These are phyloP conservation scores for Pythium biforme DNA, from an alignment of 352 stramenopile species.

Conservation along the genomic window DNA sequence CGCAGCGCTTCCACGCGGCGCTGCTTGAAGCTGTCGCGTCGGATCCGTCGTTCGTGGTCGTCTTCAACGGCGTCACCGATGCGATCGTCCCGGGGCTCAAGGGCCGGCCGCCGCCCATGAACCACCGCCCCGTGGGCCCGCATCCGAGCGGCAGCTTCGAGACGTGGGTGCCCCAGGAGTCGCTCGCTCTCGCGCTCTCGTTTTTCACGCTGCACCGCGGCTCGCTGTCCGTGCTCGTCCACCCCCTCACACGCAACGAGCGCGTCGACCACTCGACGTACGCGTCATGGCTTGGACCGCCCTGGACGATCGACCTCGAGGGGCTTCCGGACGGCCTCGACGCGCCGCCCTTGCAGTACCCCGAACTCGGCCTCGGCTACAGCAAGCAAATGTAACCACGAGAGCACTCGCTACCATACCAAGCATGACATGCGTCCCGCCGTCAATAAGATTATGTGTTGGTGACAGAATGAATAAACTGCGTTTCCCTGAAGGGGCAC, in stretches of 20 bases:
- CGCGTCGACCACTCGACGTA: conserved; percentile 50
- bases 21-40: conserved; percentile 45
- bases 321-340: conserved; percentile 33
- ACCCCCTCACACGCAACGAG: conserved; percentile 64
- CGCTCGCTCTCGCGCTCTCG: conserved; percentile 50
- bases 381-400: conserved; percentile 22
- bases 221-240: conserved; percentile 56
- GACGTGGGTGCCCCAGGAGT: conserved; percentile 64
- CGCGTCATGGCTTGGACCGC: conserved; percentile 52
- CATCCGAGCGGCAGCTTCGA: conserved; percentile 70
- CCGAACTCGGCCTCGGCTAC: conserved; percentile 58
- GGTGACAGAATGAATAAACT: neutral
- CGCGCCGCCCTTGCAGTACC: conserved; percentile 47
- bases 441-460: too few species aligned
- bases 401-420: too few species aligned
- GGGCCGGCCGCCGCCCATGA: conserved; percentile 40
- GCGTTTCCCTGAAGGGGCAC: conserved; percentile 6
- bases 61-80: conserved; percentile 46
- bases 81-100: conserved; percentile 36
- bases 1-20: conserved; percentile 38
- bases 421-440: too few species aligned
- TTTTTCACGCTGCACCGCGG: conserved; percentile 69
- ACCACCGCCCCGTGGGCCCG: conserved; percentile 54
- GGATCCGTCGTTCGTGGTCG: conserved; percentile 56
- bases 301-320: conserved; percentile 43